Base-by-base conservation (phyloP, 163 green algal genomes). In the Scenedesmus sp. region DNA sequence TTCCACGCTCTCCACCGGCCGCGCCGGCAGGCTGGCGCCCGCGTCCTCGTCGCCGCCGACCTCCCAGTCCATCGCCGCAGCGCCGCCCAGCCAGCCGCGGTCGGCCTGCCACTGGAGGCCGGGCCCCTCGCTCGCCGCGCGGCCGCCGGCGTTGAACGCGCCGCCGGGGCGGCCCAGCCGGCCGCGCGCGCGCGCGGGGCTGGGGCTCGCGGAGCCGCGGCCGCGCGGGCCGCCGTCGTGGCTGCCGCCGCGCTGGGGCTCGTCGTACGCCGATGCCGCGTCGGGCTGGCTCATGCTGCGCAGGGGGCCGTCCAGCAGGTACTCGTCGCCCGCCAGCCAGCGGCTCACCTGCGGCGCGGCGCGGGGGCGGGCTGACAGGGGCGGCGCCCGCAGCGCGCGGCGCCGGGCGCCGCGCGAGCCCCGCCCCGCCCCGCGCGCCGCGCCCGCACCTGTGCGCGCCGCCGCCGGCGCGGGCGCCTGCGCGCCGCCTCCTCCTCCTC, bases 21-120 rank as follows among this genome's bases (percentile, higher is more conserved):
- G 34, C 28, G 62, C 48, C 15, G 18, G 17, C 60, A 20, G 33
- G 34, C 26, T n/a, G 22, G 42, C 58, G 28, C 56, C 56, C 9
- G 9, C 56, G 28, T 64, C 24, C 56, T 44, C 9, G 26, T 28
- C 53, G 24, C 47, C 17, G 42, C 63, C 5, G 22, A n/a, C 54
- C 63, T 72, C 36, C 63, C 42, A 58, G 22, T 72, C 63, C 63
- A 72, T 72, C n/a, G n/a, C n/a, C n/a, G n/a, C n/a, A n/a, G n/a
- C n/a, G 63, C 39, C 36, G 39, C 24, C n/a, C 5, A 17, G 17
- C 7, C 44, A 15, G 64, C 36, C 44, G 28, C 15, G 44, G 56
- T 33, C 31, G 44, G 26, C 17, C 13, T 60, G 64, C 15, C 14
- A 22, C 10, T 50, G n/a, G 42, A 36, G 26, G 26, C 45, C 47